Conservation (phyloP, 2,329 filamentous ascomycete species). For the Seiridium cupressi region DNA sequence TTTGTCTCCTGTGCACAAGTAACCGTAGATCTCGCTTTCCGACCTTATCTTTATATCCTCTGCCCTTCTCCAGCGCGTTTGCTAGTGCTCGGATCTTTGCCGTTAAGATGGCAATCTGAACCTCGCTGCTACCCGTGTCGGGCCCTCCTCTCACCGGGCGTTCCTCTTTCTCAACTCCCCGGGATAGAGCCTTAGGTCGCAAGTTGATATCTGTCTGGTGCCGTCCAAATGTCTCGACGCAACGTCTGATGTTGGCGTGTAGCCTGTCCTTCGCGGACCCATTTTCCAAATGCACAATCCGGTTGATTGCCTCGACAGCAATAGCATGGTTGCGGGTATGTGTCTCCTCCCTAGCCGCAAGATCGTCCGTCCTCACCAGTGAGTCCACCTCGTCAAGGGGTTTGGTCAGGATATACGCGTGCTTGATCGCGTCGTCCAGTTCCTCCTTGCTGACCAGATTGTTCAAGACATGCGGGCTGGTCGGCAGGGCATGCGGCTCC, state of each 20-base stretch:
- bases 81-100: slow-evolving; percentile 86
- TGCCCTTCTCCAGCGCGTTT: slow-evolving; percentile 63
- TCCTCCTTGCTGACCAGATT: slow-evolving; percentile 70
- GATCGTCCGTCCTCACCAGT: slow-evolving; percentile 37
- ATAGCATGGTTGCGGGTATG: slow-evolving; percentile 61
- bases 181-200: slow-evolving; percentile 55
- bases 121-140: slow-evolving; percentile 93
- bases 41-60: slow-evolving; percentile 81
- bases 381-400: slow-evolving; percentile 41
- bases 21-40: slow-evolving; percentile 89
- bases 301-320: slow-evolving; percentile 71
- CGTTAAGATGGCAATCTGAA: slow-evolving; percentile 95
- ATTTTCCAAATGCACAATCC: slow-evolving; percentile 77
- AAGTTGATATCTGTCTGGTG: slow-evolving; percentile 80
- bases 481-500: slow-evolving; percentile 41
- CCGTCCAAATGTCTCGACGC: slow-evolving; percentile 83
- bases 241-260: slow-evolving; percentile 80
- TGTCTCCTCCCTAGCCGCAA: slow-evolving; percentile 30
- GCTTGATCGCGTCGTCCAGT: slow-evolving; percentile 62
- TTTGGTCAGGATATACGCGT: slow-evolving; percentile 67
- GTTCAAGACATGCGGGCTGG: slow-evolving; percentile 62
- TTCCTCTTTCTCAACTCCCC: slow-evolving; percentile 37
- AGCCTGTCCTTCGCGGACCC: slow-evolving; percentile 75
- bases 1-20: slow-evolving; percentile 86
- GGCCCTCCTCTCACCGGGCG: slow-evolving; percentile 67